Evolutionary conservation across 1,139 yeast species (phyloP).

Genomic region (Nakaseomyces nivariensis): DNA sequence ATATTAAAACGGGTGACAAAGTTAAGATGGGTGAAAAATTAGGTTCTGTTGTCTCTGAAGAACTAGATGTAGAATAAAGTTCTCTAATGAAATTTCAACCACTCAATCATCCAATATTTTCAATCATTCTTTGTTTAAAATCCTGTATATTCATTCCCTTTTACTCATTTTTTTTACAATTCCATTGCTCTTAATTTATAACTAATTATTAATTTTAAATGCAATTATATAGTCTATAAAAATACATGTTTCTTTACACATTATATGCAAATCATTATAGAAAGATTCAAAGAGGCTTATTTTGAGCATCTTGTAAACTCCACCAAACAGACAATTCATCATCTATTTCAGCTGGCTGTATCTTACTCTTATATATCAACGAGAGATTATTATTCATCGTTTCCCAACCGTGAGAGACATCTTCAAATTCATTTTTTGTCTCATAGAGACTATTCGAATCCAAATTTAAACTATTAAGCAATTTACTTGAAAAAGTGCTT

Average conservation of each 20-base stretch:
- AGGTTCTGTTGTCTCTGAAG: conserved; percentile 38
- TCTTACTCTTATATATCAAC: not conserved
- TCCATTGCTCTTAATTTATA: not conserved
- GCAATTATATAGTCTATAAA: not conserved
- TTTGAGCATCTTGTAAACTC: not conserved
- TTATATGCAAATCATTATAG: no score
- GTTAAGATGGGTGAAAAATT: conserved; percentile 81
- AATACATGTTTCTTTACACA: not conserved
- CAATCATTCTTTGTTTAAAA: not conserved
- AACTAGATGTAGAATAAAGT: conserved; percentile 17
- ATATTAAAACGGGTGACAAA: conserved; percentile 58
- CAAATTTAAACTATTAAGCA: not conserved
- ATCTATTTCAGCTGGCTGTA: not conserved
- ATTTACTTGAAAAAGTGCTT: not conserved
- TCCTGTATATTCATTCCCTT: not conserved
- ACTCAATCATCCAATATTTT: not conserved
- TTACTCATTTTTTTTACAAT: not conserved
- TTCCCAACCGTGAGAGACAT: not conserved
- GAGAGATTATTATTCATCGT: not conserved
- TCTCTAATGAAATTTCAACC: conserved; percentile 5
- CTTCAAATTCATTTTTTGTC: not conserved
- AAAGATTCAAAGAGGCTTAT: not conserved
- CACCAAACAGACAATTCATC: conserved; percentile 1
- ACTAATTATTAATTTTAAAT: not conserved
- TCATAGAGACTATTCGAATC: not conserved